phyloP scores from a whole-genome alignment of 148 eudicot species.

The Chenopodium berlandieri region DNA sequence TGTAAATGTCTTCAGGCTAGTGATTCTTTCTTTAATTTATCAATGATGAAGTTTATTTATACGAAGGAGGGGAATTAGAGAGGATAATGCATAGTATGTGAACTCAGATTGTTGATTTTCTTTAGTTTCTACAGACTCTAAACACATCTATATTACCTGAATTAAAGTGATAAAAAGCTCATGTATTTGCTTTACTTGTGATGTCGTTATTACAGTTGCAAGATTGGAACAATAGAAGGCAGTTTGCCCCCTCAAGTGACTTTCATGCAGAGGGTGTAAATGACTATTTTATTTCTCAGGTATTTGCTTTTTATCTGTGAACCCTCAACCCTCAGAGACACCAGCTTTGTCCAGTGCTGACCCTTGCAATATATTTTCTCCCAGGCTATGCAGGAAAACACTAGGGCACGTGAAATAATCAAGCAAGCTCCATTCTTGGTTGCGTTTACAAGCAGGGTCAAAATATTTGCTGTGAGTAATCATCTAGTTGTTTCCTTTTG shows the following conservation, averaged over 20 bases:
- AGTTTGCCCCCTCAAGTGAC: slow-evolving; percentile 75
- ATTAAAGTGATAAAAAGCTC: not conserved
- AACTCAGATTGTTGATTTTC: not conserved
- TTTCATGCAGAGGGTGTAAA: slow-evolving; percentile 96
- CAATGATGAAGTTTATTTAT: not conserved
- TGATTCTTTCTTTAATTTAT: too few species aligned
- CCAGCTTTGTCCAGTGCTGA: slow-evolving; percentile 1
- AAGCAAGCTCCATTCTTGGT: slow-evolving; percentile 91
- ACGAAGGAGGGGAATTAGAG: not conserved
- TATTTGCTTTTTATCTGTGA: slow-evolving; percentile 23
- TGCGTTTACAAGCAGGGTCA: slow-evolving; percentile 91
- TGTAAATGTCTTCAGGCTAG: not conserved
- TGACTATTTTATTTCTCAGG: slow-evolving; percentile 91
- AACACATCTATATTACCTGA: not conserved
- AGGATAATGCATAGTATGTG: not conserved
- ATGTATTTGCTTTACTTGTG: slow-evolving; percentile 17
- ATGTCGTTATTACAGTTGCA: slow-evolving; percentile 55
- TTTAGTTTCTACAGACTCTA: not conserved
- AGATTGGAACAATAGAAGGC: slow-evolving; percentile 98
- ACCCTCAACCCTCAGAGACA: not conserved
- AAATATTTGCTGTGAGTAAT: slow-evolving; percentile 80
- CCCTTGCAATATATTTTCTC: slow-evolving; percentile 18
- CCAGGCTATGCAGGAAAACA: slow-evolving; percentile 84
- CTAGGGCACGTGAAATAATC: slow-evolving; percentile 76
- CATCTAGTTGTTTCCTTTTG: not conserved